Evolutionary conservation across 2,329 filamentous ascomycete species (phyloP).

Genomic region (Calonectria crousiana): DNA sequence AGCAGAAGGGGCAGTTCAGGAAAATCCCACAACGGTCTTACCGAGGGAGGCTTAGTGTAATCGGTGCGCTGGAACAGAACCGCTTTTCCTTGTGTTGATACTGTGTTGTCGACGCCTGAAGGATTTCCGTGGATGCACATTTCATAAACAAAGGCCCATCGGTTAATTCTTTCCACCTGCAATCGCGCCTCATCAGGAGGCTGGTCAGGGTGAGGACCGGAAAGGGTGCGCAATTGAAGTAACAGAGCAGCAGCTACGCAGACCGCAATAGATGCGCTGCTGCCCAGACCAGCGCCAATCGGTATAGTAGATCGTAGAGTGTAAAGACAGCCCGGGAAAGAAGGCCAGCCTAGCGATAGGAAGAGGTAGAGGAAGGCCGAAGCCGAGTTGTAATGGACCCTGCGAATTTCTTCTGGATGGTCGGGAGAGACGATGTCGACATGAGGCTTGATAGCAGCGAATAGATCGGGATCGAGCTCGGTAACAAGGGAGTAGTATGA

Average conservation of each 20-base stretch:
- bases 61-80: slow-evolving; percentile 89
- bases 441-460: slow-evolving; percentile 84
- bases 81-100: slow-evolving; percentile 92
- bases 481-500: slow-evolving; percentile 93
- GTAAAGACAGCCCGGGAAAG: slow-evolving; percentile 86
- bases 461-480: slow-evolving; percentile 83
- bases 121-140: slow-evolving; percentile 98
- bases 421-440: slow-evolving; percentile 77
- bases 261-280: slow-evolving; percentile 93
- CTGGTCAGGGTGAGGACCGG: slow-evolving; percentile 93
- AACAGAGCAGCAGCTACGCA: slow-evolving; percentile 88
- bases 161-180: slow-evolving; percentile 95
- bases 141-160: slow-evolving; percentile 97
- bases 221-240: slow-evolving; percentile 87
- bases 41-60: slow-evolving; percentile 80
- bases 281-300: slow-evolving; percentile 90
- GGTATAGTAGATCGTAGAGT: slow-evolving; percentile 94
- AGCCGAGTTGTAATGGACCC: slow-evolving; percentile 86
- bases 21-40: slow-evolving; percentile 85
- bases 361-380: slow-evolving; percentile 93
- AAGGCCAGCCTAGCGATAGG: slow-evolving; percentile 83
- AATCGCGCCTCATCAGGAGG: slow-evolving; percentile 86
- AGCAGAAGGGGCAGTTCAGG: slow-evolving; percentile 91
- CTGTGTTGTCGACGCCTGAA: slow-evolving; percentile 96
- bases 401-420: slow-evolving; percentile 78